Percentiles rank a stretch among this genome's conserved stretches.
Conservation (phyloP, 2,329 filamentous ascomycete species). For the Fusarium anthophilum region DNA sequence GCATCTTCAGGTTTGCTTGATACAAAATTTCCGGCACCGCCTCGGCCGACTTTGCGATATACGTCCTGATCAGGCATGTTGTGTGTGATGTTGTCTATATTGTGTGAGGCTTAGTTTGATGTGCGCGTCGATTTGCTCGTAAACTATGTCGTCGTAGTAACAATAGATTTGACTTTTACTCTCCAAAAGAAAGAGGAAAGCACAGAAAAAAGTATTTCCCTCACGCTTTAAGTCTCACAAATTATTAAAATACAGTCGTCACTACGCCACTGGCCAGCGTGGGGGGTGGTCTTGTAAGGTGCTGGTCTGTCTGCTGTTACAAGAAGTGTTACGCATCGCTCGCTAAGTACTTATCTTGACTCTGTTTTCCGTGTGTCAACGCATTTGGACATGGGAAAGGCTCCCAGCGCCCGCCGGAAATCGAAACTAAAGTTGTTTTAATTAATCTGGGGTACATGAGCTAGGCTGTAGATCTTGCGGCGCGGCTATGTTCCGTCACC, state of each 20-base stretch:
- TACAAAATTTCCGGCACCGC: slow-evolving; percentile 72
- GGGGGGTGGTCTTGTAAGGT: slow-evolving; percentile 13
- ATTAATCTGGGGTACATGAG: slow-evolving; percentile 43
- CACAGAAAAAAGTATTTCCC: not conserved
- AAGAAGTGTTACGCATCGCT: slow-evolving; percentile 23
- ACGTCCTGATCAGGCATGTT: slow-evolving; percentile 50
- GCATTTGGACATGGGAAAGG: slow-evolving; percentile 41
- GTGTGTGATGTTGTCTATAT: not conserved
- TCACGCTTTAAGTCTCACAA: not conserved
- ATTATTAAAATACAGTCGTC: slow-evolving; percentile 7
- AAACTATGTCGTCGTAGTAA: not conserved
- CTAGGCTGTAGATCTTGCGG: slow-evolving; percentile 31
- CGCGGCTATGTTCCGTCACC: not conserved
- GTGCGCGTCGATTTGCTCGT: not conserved
- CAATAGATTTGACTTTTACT: not conserved
- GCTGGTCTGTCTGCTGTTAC: not conserved
- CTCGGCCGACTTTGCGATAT: slow-evolving; percentile 65
- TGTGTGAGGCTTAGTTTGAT: not conserved
- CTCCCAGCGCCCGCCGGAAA: slow-evolving; percentile 36
- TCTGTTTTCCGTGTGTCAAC: slow-evolving; percentile 42
- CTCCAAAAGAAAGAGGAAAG: not conserved
- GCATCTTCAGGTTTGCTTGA: slow-evolving; percentile 61
- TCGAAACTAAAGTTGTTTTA: slow-evolving; percentile 22
- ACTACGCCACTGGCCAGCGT: slow-evolving; percentile 27
- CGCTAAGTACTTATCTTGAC: slow-evolving; percentile 13